Evolutionary conservation across 1,139 yeast species (phyloP).

Genomic region (Yamadazyma conglobata): DNA sequence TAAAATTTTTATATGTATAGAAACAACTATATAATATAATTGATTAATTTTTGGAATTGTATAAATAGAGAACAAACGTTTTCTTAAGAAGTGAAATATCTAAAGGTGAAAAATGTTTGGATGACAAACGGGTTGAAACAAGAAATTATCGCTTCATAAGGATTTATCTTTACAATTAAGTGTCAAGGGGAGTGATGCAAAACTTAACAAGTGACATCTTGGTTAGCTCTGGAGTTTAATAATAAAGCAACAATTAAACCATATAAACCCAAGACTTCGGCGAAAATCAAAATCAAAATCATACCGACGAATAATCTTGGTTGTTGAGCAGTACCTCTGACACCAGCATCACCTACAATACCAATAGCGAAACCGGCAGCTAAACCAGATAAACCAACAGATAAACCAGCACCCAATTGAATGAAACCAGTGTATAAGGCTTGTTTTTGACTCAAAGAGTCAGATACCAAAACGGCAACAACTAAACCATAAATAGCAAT

Average conservation of each 20-base stretch:
- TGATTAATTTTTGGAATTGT: slow-evolving; percentile 1
- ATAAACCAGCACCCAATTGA: slow-evolving; percentile 97
- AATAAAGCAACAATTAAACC: slow-evolving; percentile 97
- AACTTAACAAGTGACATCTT: slow-evolving; percentile 75
- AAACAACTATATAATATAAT: too few relatives aligned
- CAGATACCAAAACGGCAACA: slow-evolving; percentile 92
- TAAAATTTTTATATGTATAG: slow-evolving; percentile 6
- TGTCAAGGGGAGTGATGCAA: too few relatives aligned
- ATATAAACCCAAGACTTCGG: slow-evolving; percentile 95
- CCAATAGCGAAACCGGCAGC: slow-evolving; percentile 99
- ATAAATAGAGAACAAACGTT: slow-evolving; percentile 2
- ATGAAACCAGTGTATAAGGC: slow-evolving; percentile 96
- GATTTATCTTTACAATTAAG: too few relatives aligned
- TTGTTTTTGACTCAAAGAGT: slow-evolving; percentile 83
- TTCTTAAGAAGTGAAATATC: slow-evolving; percentile 11
- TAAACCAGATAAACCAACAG: slow-evolving; percentile 95
- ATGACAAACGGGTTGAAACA: neutral
- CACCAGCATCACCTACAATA: slow-evolving; percentile 98
- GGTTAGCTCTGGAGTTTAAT: slow-evolving; percentile 95
- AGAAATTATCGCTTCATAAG: too few relatives aligned
- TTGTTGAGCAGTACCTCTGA: slow-evolving; percentile 93
- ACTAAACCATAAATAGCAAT: slow-evolving; percentile 98
- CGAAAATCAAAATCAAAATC: slow-evolving; percentile 93
- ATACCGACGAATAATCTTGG: slow-evolving; percentile 94
- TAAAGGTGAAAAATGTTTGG: slow-evolving; percentile 2